Evolutionary conservation across 2,329 filamentous ascomycete species (phyloP).

Genomic region (Penicillium sp.): DNA sequence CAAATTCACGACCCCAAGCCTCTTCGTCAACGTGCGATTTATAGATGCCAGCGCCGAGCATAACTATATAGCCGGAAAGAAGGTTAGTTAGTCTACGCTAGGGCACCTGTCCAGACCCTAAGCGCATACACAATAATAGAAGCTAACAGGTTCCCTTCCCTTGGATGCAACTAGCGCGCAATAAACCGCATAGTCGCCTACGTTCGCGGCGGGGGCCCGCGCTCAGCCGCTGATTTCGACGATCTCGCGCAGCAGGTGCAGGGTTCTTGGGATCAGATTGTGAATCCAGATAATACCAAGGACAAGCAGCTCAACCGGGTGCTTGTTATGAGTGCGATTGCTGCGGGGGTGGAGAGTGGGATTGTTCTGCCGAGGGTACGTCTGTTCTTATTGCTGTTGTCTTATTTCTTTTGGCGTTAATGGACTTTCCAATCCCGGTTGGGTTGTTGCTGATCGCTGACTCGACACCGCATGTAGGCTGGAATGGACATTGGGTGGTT

Average conservation of each 20-base stretch:
- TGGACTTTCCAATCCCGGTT: too few species aligned
- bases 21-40: conserved; percentile 3
- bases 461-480: neutral
- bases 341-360: neutral
- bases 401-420: too few species aligned
- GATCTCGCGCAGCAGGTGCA: neutral
- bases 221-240: neutral
- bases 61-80: conserved; percentile 2
- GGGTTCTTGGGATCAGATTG: neutral
- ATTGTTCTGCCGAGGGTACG: conserved; percentile 1
- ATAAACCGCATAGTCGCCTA: neutral
- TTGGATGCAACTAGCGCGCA: neutral
- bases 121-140: too few species aligned
- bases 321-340: conserved; percentile 2
- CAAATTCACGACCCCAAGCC: neutral
- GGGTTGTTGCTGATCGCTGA: neutral
- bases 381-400: neutral
- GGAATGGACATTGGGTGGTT: neutral
- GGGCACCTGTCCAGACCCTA: too few species aligned
- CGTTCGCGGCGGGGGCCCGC: neutral
- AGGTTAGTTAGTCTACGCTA: neutral
- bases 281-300: neutral
- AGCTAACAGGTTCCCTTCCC: too few species aligned
- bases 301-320: neutral
- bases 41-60: neutral